Base-by-base conservation (phyloP, 768 basidiomycete species). In the Lactarius sp. region DNA sequence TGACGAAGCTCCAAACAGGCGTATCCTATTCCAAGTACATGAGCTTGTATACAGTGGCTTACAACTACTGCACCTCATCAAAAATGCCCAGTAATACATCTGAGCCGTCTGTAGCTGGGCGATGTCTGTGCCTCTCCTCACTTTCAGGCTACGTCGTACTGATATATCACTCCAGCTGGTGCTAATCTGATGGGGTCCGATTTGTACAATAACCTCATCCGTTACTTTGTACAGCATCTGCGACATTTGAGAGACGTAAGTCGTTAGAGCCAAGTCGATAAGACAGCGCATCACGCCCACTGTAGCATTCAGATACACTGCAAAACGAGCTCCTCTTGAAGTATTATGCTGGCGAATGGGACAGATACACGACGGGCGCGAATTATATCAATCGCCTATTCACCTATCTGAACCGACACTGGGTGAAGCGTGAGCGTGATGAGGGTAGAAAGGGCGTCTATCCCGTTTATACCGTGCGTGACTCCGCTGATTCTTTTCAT, bases 371-470 rank as follows among this genome's bases (percentile, higher is more conserved):
- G 0, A 96, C 88, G 2, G 96, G 96, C 52, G 95, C 96, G 1
- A 94, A 92, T 72, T 98, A 97, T 73, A 93, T 98, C 76, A 96
- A 98, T 74, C 89, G 96, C 60, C 77, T 99, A 41, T 98, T 98
- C 79, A 95, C 93, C 2, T 98, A 98, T 77, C 83, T 99, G 61
- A 98, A 99, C 76, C 92, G 96, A 56, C 94, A 98, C 76, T 99
- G 97, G 97, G 96, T 99, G 50, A 96, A 95, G 78, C 83, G 96
- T 57, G 97, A 99, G 74, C 85, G 95, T 71, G 96, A 98, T 70
- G 96, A 98, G 74, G 97, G 97, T 16, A 81, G 95, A 70, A 95
- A 92, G 75, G 89, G 87, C 49, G 90, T 98, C 22, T 98, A 98
- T 77, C 87, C 86, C 1, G 92, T 99, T 20, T 98, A 98, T 73